Percentiles rank a stretch among this genome's conserved stretches.
phyloP scores from a whole-genome alignment of 495 filamentous ascomycete species.

The Arthonia radiata region DNA sequence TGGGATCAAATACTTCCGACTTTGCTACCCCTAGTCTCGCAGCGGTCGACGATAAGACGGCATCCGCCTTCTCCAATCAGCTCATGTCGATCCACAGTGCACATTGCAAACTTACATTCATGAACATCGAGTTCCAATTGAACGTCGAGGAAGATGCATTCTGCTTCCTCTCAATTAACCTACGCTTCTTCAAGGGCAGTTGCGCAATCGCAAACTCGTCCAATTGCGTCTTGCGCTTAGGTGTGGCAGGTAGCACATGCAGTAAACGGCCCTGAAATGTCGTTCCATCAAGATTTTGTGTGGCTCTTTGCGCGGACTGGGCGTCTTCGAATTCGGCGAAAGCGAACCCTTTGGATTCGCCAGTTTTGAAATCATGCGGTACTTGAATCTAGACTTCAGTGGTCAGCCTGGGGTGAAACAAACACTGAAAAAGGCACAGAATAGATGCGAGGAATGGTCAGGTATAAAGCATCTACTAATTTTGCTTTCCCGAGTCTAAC shows the following conservation, averaged over 20 bases:
- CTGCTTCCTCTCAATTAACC: constrained; percentile 57
- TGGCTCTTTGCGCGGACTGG: constrained; percentile 49
- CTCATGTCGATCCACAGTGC: constrained; percentile 1
- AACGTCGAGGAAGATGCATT: constrained; percentile 53
- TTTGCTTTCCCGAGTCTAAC: constrained; percentile 33
- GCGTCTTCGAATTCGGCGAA: constrained; percentile 54
- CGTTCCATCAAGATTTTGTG: constrained; percentile 45
- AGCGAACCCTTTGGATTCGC: constrained; percentile 63
- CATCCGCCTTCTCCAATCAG: constrained; percentile 31
- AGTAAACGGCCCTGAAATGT: constrained; percentile 78
- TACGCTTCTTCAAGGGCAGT: constrained; percentile 82
- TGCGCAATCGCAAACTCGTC: constrained; percentile 75
- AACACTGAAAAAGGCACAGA: constrained; percentile 9
- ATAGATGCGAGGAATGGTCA: constrained; percentile 20
- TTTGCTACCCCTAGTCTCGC: constrained; percentile 71
- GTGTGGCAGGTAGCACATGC: constrained; percentile 61
- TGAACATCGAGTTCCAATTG: constrained; percentile 94
- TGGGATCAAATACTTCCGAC: constrained; percentile 75
- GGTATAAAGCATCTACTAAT: constrained; percentile 50
- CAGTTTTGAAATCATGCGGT: constrained; percentile 36
- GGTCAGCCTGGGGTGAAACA: constrained; percentile 1
- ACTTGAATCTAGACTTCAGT: constrained; percentile 43
- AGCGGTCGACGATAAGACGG: constrained; percentile 76
- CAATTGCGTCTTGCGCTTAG: constrained; percentile 54
- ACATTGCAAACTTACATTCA: constrained; percentile 42